phyloP scores from a whole-genome alignment of 257 asterid genomes.

The Solanum peruvianum region DNA sequence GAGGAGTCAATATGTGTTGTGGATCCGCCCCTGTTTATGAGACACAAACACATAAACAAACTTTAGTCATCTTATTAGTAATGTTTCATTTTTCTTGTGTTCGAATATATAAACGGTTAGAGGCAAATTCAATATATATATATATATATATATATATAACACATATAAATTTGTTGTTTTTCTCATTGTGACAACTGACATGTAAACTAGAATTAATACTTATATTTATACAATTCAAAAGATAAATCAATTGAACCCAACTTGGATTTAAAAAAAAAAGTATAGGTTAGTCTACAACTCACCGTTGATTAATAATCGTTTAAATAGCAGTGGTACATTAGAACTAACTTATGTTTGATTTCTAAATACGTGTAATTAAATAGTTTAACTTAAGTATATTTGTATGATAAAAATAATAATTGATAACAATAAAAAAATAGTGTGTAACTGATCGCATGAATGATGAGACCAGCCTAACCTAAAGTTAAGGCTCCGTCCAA shows the following conservation, averaged over 20 bases:
- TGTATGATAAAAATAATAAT: background rate
- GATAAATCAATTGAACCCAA: background rate
- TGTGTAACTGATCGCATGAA: background rate
- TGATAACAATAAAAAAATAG: background rate
- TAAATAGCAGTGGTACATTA: no score
- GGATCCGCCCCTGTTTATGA: background rate
- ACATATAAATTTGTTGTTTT: background rate
- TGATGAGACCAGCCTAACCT: background rate
- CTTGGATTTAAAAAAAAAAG: background rate
- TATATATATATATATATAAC: background rate
- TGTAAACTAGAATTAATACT: background rate
- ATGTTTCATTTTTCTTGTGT: background rate
- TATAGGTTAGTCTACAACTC: background rate
- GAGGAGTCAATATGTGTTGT: no score
- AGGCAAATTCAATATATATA: background rate
- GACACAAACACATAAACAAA: background rate
- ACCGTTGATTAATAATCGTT: background rate
- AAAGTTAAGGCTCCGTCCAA: fast-evolving
- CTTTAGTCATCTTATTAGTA: background rate
- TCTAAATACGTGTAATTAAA: background rate
- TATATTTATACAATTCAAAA: background rate
- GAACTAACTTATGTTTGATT: background rate
- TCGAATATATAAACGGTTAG: background rate
- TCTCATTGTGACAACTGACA: background rate
- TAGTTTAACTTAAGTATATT: background rate